Evolutionary conservation across 2,329 filamentous ascomycete species (phyloP).

Genomic region (Trichoderma semiorbis): DNA sequence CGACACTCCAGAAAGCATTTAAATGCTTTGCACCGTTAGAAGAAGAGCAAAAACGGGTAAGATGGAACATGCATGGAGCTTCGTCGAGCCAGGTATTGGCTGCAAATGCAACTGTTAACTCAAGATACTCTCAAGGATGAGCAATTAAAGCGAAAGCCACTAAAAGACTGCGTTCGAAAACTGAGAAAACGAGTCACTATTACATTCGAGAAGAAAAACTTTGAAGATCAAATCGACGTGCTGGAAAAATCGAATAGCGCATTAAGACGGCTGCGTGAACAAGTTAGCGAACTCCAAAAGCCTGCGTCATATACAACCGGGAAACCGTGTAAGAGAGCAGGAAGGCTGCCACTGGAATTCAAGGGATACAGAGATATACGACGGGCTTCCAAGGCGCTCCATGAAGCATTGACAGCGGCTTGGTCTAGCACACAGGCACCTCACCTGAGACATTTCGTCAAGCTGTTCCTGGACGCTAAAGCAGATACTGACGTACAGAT

Average conservation of each 20-base stretch:
- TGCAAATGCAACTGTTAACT: background rate
- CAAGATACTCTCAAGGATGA: background rate
- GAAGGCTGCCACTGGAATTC: background rate
- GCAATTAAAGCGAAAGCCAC: background rate
- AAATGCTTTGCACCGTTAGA: background rate
- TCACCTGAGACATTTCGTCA: background rate
- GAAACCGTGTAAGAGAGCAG: background rate
- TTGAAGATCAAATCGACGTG: background rate
- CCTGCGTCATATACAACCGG: background rate
- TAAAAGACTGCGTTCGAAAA: background rate
- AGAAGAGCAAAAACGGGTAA: background rate
- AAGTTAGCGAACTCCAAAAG: background rate
- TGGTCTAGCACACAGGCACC: background rate
- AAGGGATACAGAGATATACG: background rate
- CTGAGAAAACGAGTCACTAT: slow-evolving; percentile 1
- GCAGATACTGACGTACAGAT: background rate
- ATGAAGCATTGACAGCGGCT: background rate
- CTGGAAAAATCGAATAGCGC: background rate
- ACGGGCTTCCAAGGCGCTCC: background rate
- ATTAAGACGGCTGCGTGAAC: background rate
- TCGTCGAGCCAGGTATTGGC: background rate
- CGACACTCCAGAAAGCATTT: background rate
- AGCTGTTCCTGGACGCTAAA: background rate
- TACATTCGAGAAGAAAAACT: background rate
- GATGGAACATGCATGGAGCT: background rate